Percentiles rank a stretch among this genome's conserved stretches.
Evolutionary conservation across 179 eudicot genomes (phyloP).

Genomic region (Silene noctiflora): DNA sequence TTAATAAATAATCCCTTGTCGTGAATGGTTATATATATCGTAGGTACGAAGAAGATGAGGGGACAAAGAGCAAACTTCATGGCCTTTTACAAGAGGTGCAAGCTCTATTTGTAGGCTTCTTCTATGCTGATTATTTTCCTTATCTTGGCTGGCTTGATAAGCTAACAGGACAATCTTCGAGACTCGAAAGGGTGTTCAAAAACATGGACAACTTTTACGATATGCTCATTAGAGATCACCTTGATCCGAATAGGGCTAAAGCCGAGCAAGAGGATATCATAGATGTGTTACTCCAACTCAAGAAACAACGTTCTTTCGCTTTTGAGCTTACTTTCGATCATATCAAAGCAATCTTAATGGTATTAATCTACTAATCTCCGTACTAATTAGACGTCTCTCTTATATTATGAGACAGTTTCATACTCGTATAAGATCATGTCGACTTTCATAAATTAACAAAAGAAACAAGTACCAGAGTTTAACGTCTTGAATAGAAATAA

Average conservation of each 20-base stretch:
- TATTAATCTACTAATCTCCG: background rate
- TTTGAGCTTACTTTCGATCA: constrained; percentile 30
- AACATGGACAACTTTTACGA: constrained; percentile 19
- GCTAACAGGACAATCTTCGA: background rate
- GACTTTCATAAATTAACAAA: too few species aligned
- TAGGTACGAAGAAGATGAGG: constrained; percentile 21
- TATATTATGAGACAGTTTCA: too few species aligned
- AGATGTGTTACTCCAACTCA: constrained; percentile 28
- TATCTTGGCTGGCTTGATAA: constrained; percentile 23
- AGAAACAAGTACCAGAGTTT: too few species aligned
- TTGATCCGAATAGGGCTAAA: constrained; percentile 15
- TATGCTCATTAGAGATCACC: constrained; percentile 19
- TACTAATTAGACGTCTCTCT: too few species aligned
- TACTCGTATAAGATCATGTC: too few species aligned
- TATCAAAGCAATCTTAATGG: constrained; percentile 33
- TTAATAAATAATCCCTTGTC: too few species aligned
- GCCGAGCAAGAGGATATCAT: constrained; percentile 18
- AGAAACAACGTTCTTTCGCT: constrained; percentile 11
- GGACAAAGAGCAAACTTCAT: constrained; percentile 13
- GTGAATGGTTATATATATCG: background rate
- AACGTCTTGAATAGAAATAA: too few species aligned
- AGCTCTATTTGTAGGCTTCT: constrained; percentile 6
- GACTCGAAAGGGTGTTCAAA: background rate
- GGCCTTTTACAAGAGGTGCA: constrained; percentile 16
- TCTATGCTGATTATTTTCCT: constrained; percentile 18